A percentile compares a stretch with the other conserved stretches of the same genome.
These are phyloP conservation scores for Lippia alba DNA, from an alignment of 305 asterid species.

Conservation along the genomic window DNA sequence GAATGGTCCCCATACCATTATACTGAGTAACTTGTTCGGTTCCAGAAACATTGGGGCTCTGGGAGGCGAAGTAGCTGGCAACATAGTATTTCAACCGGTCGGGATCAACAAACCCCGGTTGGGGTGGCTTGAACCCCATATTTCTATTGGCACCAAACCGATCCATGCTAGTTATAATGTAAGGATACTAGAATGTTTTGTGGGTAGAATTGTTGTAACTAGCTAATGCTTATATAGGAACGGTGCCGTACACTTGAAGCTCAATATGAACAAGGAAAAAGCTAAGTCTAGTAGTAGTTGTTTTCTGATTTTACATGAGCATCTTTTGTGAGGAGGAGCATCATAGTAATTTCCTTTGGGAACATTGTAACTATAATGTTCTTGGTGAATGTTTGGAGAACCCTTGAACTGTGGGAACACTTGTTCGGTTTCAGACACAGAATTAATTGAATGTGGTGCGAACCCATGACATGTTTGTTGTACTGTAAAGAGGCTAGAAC, in stretches of 20 bases:
- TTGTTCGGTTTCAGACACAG: no score
- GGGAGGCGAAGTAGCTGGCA: conserved; percentile 23
- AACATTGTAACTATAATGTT: no score
- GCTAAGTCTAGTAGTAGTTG: conserved; percentile 30
- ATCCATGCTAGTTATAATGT: conserved; percentile 24
- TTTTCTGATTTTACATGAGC: conserved; percentile 32
- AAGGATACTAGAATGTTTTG: background rate
- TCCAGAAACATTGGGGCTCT: conserved; percentile 18
- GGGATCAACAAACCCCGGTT: background rate
- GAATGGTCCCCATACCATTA: background rate
- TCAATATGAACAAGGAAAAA: background rate
- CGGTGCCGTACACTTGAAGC: background rate
- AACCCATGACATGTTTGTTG: no score
- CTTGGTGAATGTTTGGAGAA: no score
- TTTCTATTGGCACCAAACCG: conserved; percentile 18
- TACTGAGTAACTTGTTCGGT: conserved; percentile 32
- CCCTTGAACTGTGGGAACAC: no score
- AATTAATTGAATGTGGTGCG: no score
- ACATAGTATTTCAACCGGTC: conserved; percentile 16
- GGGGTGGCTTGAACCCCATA: conserved; percentile 7
- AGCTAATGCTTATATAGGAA: conserved; percentile 34
- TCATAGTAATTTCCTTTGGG: no score
- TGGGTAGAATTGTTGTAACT: background rate
- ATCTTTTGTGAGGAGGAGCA: conserved; percentile 5
- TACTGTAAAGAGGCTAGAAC: no score